Base-by-base conservation (phyloP, 2,329 filamentous ascomycete genomes). In the Pseudocercospora cruenta region DNA sequence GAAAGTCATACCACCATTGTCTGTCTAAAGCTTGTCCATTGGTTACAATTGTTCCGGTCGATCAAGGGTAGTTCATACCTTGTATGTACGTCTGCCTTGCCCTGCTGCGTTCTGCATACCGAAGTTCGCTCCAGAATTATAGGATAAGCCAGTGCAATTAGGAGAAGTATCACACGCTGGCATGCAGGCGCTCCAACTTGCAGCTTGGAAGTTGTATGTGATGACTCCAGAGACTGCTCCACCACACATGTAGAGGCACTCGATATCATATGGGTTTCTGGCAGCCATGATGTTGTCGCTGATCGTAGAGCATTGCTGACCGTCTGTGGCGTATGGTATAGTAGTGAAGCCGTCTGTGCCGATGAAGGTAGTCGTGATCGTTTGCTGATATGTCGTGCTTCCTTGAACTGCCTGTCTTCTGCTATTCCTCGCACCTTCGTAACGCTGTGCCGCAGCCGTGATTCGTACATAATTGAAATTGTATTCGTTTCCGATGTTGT, bases 281-380 rank as follows among this genome's bases (percentile, higher is more conserved):
- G 51, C 58, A 8, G 39, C 58, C 22, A 28, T 45, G 16, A 60
- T 60, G 9, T 60, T 31, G 21, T 49, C 16, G 39, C 16, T 9
- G 21, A 60, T 49, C 6, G n/a, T n/a, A 3, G 58, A 60, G 58
- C 58, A 60, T 31, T 60, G 58, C 16, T 60, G 58, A 21, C 58
- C 58, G 26, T 60, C 51, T 10, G 58, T 60, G 12, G 58, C 58
- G 12, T 60, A 60, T 49, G 58, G 58, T 8, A 51, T 43, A 14
- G 58, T 60, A 2, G 58, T 60, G 24, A 49, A 60, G 4, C 58
- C 58, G 43, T 60, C 58, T 5, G 58, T 16, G 16, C 58, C 58
- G 12, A 60, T 39, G 19, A 28, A 45, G 3, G 58, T 47, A 16
- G 58, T 45, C 16, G 58, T 60, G 5, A 49, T 47, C n/a, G 58